Base-by-base conservation (phyloP, 2,329 filamentous ascomycete species). In the Metarhizium rileyi region DNA sequence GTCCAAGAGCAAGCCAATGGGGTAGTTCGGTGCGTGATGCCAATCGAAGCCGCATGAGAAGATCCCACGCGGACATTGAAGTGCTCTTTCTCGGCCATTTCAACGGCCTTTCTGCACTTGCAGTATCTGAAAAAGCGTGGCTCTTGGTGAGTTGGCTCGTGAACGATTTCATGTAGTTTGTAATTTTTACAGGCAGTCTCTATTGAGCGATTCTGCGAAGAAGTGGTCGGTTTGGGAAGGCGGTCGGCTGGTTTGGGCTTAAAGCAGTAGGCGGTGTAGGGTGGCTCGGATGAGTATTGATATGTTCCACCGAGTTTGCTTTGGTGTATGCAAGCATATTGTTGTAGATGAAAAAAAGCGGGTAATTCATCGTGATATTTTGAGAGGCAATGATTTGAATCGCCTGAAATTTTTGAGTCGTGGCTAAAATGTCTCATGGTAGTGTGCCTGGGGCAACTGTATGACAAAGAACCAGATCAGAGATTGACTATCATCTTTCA, bases 11-110 rank as follows among this genome's bases (percentile, higher is more conserved):
- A 54, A 16, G 57, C 50, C 14, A 70, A 57, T 16, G 68, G 66
- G 40, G 68, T 70, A 22, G 67, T 62, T 30, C 67, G 63, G 49
- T 69, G 62, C 7, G 67, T 68, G 44, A 71, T 70, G 44, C 69
- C 69, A 44, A 71, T 59, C 6, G 63, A 60, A 43, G 56, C 63
- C 7, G 63, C 63, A 40, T 68, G 61, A 18, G 65, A 62, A 16
- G 63, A 60, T 48, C 59, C 61, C 14, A 55, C 60, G 38, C 67
- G 65, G 45, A 56, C 54, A 42, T 58, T 55, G 25, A 63, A 62
- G 38, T 63, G 58, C 35, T 57, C 50, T 47, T 61, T 60, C 2
- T 66, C 65, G 3, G 59, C 54, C 66, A 69, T 68, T 48, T 18
- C 49, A n/a, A 12, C 23, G 20, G 16, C 8, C 4, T 14, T 33